These are phyloP conservation scores for Daucus carota DNA, from an alignment of 129 eudicot genomes.

Conservation along the genomic window DNA sequence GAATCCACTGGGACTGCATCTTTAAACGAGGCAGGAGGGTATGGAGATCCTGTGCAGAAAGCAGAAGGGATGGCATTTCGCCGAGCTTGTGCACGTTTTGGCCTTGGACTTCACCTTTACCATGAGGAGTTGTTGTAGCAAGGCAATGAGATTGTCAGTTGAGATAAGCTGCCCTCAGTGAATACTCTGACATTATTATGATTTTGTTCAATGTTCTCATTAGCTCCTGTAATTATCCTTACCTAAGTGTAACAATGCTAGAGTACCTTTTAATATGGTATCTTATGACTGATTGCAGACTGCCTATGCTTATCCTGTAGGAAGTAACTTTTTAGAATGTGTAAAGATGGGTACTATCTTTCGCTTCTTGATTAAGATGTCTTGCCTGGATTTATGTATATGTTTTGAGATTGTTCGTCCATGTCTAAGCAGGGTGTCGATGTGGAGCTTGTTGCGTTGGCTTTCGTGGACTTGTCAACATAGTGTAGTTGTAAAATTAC, in stretches of 20 bases:
- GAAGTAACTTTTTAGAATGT: neutral
- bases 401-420: neutral
- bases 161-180: neutral
- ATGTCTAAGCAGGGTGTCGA: neutral
- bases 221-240: neutral
- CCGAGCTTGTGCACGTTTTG: conserved; percentile 96
- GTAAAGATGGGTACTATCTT: neutral
- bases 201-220: no score
- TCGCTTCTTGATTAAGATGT: no score
- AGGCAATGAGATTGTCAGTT: neutral
- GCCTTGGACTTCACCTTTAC: conserved; percentile 94
- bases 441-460: neutral
- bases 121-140: conserved; percentile 59
- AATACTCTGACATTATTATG: neutral
- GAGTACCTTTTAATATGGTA: neutral
- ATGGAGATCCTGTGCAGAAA: conserved; percentile 84
- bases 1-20: conserved; percentile 88
- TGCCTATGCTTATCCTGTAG: no score
- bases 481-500: neutral
- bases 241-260: neutral
- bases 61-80: conserved; percentile 98
- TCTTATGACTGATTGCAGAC: neutral
- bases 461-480: neutral
- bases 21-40: conserved; percentile 43
- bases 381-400: neutral